Evolutionary conservation across 257 asterid species (phyloP), one percentile per base, ranked within the genome.

Genomic region (Nicotiana tabacum): DNA sequence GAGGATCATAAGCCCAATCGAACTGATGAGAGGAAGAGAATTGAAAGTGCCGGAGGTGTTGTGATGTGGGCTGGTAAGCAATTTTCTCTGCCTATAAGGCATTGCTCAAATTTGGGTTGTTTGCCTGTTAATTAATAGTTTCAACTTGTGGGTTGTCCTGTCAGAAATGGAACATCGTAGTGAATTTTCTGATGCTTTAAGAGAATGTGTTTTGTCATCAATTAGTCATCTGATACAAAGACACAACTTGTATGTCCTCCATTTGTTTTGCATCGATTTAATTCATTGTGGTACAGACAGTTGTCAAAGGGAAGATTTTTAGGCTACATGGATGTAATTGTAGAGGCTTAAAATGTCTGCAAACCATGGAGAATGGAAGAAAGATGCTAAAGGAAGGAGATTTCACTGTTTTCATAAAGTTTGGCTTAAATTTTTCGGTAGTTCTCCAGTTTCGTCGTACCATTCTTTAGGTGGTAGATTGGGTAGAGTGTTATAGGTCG

Each of bases 31-130:
- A 90, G 99, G 81, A 93, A 88, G 90, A 94, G 99, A 90, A 96
- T 96, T 81, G 99, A 96, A 91, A 93, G 82, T 85, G 99, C 99
- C 33, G 99, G 99, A 86, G 98, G 99, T 84, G 91, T 96, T 78
- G 97, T 96, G 10, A 96, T 96, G 97, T 96, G 99, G 99, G 99
- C 99, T 87, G 99, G 99, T 96, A 87, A 87, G 87, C 39, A 51
- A 70, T 79, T 81, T 83, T 79, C 64, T 80, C 77, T 66, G 35
- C 58, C 35, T 66, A 18, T n/a, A n/a, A 66, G 53, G 53, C 33
- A 15, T 48, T 82, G 29, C 79, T 81, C 53, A 53, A 81, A 37
- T 39, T 35, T 66, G 65, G 80, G 53, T 76, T 53, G 46, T 17
- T 76, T 76, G 17, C 65, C 27, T 48, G 62, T 29, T 53, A 51